phyloP scores from a whole-genome alignment of 2,329 filamentous ascomycete genomes.

The Neonectria neomacrospora region DNA sequence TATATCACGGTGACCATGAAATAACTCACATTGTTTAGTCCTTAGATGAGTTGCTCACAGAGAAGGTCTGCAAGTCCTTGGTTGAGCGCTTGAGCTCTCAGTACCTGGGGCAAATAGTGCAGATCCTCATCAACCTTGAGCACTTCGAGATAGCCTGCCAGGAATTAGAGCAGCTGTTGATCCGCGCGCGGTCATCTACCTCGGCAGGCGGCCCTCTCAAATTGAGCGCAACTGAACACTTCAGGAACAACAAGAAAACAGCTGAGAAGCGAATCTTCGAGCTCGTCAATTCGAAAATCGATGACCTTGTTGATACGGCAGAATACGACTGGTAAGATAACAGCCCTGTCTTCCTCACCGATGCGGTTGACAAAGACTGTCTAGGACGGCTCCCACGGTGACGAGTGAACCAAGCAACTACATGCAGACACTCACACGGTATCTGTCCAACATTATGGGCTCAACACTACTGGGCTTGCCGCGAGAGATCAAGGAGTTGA shows the following conservation, averaged over 20 bases:
- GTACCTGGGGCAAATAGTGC: constrained; percentile 96
- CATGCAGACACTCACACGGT: constrained; percentile 93
- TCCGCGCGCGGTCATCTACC: constrained; percentile 83
- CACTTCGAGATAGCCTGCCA: constrained; percentile 95
- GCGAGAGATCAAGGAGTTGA: constrained; percentile 94
- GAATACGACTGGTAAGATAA: constrained; percentile 87
- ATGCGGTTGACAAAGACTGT: constrained; percentile 31
- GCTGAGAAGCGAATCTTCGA: constrained; percentile 99
- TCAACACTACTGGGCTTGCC: constrained; percentile 93
- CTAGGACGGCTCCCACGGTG: constrained; percentile 64
- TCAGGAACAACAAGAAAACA: constrained; percentile 90
- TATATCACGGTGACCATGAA: too few species aligned
- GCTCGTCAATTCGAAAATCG: constrained; percentile 97
- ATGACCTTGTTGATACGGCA: constrained; percentile 94
- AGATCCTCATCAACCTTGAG: constrained; percentile 97
- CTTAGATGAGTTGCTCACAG: constrained; percentile 91
- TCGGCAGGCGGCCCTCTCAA: constrained; percentile 83
- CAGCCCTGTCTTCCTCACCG: neutral
- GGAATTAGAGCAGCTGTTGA: constrained; percentile 87
- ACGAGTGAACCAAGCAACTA: constrained; percentile 86
- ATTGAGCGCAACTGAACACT: constrained; percentile 85
- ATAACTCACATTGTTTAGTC: constrained; percentile 66
- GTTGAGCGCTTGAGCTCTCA: constrained; percentile 90
- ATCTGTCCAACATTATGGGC: constrained; percentile 96
- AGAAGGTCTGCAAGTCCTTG: constrained; percentile 90